phyloP scores from a whole-genome alignment of 257 asterid genomes.

The Cynanchum wilfordii region DNA sequence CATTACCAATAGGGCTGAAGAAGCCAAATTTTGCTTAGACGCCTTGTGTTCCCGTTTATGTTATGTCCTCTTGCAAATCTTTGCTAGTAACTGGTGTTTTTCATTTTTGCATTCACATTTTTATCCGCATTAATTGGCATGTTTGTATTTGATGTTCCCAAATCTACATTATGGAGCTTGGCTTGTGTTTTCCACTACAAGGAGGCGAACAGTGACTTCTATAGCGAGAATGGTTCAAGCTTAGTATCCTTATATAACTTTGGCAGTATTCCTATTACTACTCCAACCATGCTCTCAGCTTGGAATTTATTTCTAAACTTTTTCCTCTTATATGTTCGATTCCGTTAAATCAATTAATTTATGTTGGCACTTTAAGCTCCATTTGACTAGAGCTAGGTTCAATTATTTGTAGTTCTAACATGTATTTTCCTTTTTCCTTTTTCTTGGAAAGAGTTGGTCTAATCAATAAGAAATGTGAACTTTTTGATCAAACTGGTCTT shows the following conservation, averaged over 20 bases:
- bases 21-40: slow-evolving; percentile 83
- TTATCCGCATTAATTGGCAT: not conserved
- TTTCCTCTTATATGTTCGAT: no score
- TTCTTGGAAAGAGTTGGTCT: slow-evolving; percentile 57
- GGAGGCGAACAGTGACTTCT: not conserved
- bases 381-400: no score
- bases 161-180: not conserved
- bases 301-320: no score
- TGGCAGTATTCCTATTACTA: not conserved
- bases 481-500: slow-evolving; percentile 78
- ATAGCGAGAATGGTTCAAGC: not conserved
- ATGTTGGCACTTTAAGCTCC: no score
- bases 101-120: not conserved
- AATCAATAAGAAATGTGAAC: slow-evolving; percentile 83
- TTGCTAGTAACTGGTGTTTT: not conserved
- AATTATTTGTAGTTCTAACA: no score
- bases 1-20: slow-evolving; percentile 57
- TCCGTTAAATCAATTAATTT: no score
- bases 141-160: not conserved
- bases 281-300: not conserved
- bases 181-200: not conserved
- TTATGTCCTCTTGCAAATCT: slow-evolving; percentile 35
- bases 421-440: slow-evolving; percentile 19
- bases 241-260: not conserved
- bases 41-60: slow-evolving; percentile 78